Conservation (phyloP, 352 stramenopile genomes). For the Thalassiosira oceanica region DNA sequence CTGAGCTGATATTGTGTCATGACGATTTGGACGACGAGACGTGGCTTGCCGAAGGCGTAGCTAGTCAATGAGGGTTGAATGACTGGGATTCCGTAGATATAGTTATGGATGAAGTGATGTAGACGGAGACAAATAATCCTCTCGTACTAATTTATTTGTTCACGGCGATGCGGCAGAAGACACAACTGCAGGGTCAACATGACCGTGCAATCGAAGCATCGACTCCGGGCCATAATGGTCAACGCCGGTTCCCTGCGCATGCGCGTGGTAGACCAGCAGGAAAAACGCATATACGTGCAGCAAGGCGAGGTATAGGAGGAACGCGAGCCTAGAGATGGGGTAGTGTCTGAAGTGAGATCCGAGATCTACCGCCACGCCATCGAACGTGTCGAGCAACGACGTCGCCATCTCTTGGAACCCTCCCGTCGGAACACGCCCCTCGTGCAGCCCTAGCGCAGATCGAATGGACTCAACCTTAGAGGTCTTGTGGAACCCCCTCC, state of each 20-base stretch:
- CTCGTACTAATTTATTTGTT: no score
- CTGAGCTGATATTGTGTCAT: no score
- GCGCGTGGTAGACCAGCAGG: constrained; percentile 74
- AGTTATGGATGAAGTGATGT: no score
- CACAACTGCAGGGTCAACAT: constrained; percentile 33
- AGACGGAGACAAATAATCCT: no score
- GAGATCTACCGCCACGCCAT: constrained; percentile 66
- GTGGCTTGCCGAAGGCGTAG: no score
- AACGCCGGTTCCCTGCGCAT: constrained; percentile 33
- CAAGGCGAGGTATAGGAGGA: constrained; percentile 70
- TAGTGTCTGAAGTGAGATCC: constrained; percentile 66
- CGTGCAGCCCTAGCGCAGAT: constrained; percentile 48
- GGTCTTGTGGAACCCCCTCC: constrained; percentile 27
- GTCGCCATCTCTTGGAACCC: constrained; percentile 55
- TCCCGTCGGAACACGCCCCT: constrained; percentile 45
- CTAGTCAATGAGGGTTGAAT: no score
- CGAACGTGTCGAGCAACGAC: constrained; percentile 66
- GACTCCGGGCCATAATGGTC: constrained; percentile 42
- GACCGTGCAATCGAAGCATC: constrained; percentile 37
- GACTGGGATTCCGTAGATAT: no score
- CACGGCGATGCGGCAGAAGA: background rate
- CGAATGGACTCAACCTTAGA: constrained; percentile 53
- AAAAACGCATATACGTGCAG: constrained; percentile 78
- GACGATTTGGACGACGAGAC: no score
- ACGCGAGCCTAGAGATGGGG: constrained; percentile 63